Conservation (phyloP, 495 filamentous ascomycete species). For the Lentithecium fluviatile region DNA sequence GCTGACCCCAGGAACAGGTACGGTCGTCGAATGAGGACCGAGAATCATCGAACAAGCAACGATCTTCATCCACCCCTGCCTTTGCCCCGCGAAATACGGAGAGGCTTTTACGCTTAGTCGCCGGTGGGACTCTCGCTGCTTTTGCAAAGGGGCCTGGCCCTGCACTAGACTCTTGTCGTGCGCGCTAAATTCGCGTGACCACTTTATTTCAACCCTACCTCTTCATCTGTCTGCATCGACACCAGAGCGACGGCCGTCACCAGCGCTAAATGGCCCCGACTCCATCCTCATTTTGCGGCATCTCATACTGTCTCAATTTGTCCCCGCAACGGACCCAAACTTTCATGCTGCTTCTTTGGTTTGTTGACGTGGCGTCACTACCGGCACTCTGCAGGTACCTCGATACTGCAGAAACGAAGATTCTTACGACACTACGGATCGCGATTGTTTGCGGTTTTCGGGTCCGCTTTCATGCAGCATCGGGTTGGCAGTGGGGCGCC, state of each 20-base stretch:
- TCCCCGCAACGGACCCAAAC: slow-evolving; percentile 14
- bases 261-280: not conserved
- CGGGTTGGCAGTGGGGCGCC: too few relatives aligned
- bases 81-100: slow-evolving; percentile 19
- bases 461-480: not conserved
- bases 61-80: slow-evolving; percentile 22
- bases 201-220: slow-evolving; percentile 34
- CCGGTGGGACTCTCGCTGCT: slow-evolving; percentile 15
- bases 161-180: slow-evolving; percentile 19
- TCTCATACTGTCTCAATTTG: not conserved
- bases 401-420: slow-evolving; percentile 6
- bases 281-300: slow-evolving; percentile 1
- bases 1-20: not conserved
- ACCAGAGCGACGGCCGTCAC: slow-evolving; percentile 7
- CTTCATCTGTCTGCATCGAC: slow-evolving; percentile 25
- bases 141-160: slow-evolving; percentile 6
- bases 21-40: slow-evolving; percentile 16
- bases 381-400: slow-evolving; percentile 7
- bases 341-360: not conserved
- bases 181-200: slow-evolving; percentile 33
- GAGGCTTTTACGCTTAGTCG: too few relatives aligned
- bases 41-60: slow-evolving; percentile 28
- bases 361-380: slow-evolving; percentile 18
- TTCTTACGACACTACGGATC: not conserved
- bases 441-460: slow-evolving; percentile 1